Conservation (phyloP, 257 asterid genomes). For the Coffea canephora region DNA sequence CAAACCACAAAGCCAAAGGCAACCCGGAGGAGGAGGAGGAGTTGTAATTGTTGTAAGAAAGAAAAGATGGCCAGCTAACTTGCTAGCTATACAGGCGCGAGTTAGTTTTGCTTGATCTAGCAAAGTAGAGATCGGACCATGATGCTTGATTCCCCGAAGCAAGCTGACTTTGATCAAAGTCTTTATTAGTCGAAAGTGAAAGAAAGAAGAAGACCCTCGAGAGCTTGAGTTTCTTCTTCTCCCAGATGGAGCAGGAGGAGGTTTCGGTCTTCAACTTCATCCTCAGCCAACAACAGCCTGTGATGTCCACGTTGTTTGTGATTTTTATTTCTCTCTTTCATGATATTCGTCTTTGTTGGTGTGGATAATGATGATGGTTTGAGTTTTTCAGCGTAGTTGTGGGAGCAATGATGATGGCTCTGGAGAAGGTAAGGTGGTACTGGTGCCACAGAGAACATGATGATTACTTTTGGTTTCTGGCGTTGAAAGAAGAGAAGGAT, state of each 20-base stretch:
- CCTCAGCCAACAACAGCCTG: background rate
- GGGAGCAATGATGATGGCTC: slow-evolving; percentile 28
- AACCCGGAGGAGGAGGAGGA: background rate
- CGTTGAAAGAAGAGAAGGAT: slow-evolving; percentile 11
- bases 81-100: background rate
- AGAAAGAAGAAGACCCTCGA: slow-evolving; percentile 14
- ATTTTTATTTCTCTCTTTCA: slow-evolving; percentile 10
- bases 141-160: slow-evolving; percentile 42
- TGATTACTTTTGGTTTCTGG: slow-evolving; percentile 26
- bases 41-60: background rate
- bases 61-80: background rate
- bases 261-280: background rate
- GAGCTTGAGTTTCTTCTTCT: background rate
- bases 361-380: slow-evolving; percentile 19
- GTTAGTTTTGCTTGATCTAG: slow-evolving; percentile 16
- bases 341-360: slow-evolving; percentile 7
- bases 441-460: slow-evolving; percentile 19
- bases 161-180: slow-evolving; percentile 15
- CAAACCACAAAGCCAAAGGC: background rate
- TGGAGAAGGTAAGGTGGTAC: slow-evolving; percentile 23
- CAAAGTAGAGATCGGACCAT: slow-evolving; percentile 34
- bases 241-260: background rate
- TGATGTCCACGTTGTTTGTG: background rate
- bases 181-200: slow-evolving; percentile 13
- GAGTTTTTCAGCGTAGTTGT: slow-evolving; percentile 20